Percentiles rank a stretch among this genome's conserved stretches.
phyloP scores from a whole-genome alignment of 108 stramenopile species.

The Cyclotella atomus region DNA sequence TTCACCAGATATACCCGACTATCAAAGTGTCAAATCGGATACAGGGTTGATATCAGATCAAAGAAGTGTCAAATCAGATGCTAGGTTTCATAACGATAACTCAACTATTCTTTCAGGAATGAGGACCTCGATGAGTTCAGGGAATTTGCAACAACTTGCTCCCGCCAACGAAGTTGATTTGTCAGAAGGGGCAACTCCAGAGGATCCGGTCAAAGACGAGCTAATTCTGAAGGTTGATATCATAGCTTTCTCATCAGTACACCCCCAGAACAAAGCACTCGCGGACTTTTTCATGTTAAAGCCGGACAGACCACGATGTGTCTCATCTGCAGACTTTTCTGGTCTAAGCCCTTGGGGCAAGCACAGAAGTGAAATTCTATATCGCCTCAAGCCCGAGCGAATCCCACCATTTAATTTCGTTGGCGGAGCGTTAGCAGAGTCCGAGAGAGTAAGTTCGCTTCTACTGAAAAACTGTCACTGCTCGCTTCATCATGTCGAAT shows the following conservation, averaged over 20 bases:
- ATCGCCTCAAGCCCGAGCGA: constrained; percentile 49
- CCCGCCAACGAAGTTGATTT: background rate
- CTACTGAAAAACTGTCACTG: too few species aligned
- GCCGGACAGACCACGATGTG: constrained; percentile 40
- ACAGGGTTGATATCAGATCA: background rate
- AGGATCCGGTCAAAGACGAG: constrained; percentile 13
- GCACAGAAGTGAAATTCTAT: constrained; percentile 43
- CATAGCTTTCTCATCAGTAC: constrained; percentile 79
- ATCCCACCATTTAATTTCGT: constrained; percentile 59
- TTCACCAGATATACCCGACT: background rate
- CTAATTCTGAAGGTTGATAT: constrained; percentile 53
- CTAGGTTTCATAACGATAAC: background rate
- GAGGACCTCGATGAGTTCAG: constrained; percentile 19
- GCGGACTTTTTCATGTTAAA: constrained; percentile 49
- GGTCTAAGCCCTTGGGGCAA: constrained; percentile 51
- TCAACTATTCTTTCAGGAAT: too few species aligned
- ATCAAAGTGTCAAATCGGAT: constrained; percentile 5
- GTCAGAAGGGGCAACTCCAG: background rate
- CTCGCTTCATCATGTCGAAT: too few species aligned
- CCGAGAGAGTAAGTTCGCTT: constrained; percentile 42
- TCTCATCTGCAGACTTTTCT: constrained; percentile 48
- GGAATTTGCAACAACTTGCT: constrained; percentile 20
- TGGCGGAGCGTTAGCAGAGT: constrained; percentile 49
- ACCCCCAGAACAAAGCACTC: constrained; percentile 75
- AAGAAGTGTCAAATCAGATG: background rate